Base-by-base conservation (phyloP, 306 rosid genomes). In the Boehmeria nivea region DNA sequence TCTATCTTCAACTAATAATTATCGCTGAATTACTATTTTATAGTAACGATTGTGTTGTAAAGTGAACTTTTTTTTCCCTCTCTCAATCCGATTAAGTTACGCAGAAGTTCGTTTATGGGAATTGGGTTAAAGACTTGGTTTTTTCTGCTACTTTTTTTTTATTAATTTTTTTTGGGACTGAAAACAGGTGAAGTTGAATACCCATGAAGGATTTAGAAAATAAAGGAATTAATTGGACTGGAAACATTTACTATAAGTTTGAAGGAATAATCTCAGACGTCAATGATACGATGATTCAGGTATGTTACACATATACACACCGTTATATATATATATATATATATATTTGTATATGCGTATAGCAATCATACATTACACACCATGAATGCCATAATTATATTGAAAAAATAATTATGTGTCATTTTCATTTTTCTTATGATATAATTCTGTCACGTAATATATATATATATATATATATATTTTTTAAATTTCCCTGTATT, bases 251-350 rank as follows among this genome's bases (percentile, higher is more conserved):
- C 74, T 86, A 84, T 67, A 90, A 82, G 66, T 67, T 91, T 65
- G 98, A 91, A 91, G 78, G 77, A 49, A 86, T 73, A 52, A 76
- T 95, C 68, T 89, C 81, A 17, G 98, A 84, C 69, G 94, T 82
- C 58, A 89, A 84, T 72, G 82, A 66, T 57, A 67, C 79, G 55
- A 86, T 81, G 25, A 68, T 63, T 48, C 79, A 87, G 94, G 98
- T 90, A 57, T 60, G 33, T n/a, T n/a, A n/a, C n/a, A n/a, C n/a
- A n/a, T n/a, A n/a, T n/a, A n/a, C n/a, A 28, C 34, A 28, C 8
- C 34, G 8, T 28, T 8, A 8, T 28, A 3, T 3, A 28, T 28
- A 28, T 28, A 3, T 28, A 28, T 8, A 28, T 28, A 28, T 28
- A n/a, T n/a, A n/a, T n/a, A n/a, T n/a, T n/a, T n/a, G n/a, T n/a